phyloP scores from a whole-genome alignment of 2,329 filamentous ascomycete genomes.

The Stemphylium vesicarium region DNA sequence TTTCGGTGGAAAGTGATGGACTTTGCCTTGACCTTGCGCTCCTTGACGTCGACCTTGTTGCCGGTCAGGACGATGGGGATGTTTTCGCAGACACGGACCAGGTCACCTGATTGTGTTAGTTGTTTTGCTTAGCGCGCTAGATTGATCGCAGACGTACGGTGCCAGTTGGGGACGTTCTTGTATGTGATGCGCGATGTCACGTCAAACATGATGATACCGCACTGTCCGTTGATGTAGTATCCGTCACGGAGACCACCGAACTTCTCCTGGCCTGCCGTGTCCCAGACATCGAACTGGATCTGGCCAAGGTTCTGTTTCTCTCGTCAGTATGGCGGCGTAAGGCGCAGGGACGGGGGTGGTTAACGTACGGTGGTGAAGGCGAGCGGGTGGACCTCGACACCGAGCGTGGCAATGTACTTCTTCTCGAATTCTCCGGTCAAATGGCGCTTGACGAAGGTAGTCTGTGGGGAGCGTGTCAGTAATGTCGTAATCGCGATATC shows the following conservation, averaged over 20 bases:
- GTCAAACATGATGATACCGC: constrained; percentile 99
- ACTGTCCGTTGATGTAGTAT: constrained; percentile 99
- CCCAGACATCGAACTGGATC: constrained; percentile 99
- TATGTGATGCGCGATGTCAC: constrained; percentile 99
- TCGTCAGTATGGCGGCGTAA: constrained; percentile 28
- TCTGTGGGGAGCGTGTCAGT: constrained; percentile 64
- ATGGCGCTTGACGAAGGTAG: constrained; percentile 99
- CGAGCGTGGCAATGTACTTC: constrained; percentile 99
- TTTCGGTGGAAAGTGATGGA: constrained; percentile 99
- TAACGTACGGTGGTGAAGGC: constrained; percentile 91
- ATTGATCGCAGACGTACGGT: constrained; percentile 71
- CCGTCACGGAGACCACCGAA: constrained; percentile 98
- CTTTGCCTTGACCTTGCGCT: constrained; percentile 99
- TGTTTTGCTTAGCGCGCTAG: not conserved
- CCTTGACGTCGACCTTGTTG: constrained; percentile 99
- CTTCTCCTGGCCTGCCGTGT: constrained; percentile 99
- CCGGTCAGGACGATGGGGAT: constrained; percentile 97
- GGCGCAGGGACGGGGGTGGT: constrained; percentile 14
- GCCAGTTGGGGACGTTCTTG: constrained; percentile 99
- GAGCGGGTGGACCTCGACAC: constrained; percentile 99
- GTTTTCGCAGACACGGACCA: constrained; percentile 99
- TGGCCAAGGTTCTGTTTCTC: constrained; percentile 78
- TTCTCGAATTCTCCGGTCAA: constrained; percentile 99
- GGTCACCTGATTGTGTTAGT: constrained; percentile 70
- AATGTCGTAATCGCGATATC: not conserved